Conservation (phyloP, 2,329 filamentous ascomycete species). For the Thielaviopsis musarum region DNA sequence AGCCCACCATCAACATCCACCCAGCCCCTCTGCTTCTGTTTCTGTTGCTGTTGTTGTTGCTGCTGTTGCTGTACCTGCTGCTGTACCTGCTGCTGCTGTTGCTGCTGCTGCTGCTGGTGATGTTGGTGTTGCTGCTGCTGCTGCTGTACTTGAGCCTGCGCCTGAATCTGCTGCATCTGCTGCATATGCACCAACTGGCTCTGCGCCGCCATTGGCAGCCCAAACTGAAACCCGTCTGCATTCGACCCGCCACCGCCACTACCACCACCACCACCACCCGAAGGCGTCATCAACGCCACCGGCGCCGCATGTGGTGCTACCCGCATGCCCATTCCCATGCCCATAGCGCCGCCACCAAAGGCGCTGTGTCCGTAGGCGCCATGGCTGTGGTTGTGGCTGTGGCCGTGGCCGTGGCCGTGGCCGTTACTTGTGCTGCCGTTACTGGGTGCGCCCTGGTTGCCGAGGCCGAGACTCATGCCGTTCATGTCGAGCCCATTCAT, state of each 20-base stretch:
- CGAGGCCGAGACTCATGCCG: neutral
- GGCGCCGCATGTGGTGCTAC: neutral
- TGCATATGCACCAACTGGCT: conserved; percentile 5
- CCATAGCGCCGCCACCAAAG: neutral
- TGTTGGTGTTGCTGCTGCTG: neutral
- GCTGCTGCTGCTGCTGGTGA: neutral
- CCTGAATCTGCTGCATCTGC: conserved; percentile 1
- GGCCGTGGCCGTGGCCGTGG: too few relatives aligned
- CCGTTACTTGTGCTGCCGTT: too few relatives aligned
- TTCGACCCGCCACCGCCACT: neutral
- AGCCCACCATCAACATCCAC: neutral
- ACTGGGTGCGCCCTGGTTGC: too few relatives aligned
- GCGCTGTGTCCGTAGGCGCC: too few relatives aligned
- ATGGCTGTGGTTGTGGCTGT: too few relatives aligned
- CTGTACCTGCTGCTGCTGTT: neutral
- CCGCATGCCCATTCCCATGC: neutral
- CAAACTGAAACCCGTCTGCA: neutral
- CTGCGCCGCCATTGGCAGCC: conserved; percentile 1
- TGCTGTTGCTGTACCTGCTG: neutral
- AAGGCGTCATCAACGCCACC: neutral
- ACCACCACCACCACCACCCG: neutral
- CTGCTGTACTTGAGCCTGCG: neutral
- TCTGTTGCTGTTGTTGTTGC: neutral
- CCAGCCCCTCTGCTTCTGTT: neutral
- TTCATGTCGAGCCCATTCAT: neutral